These are phyloP conservation scores for Extremus antarcticus DNA, from an alignment of 495 filamentous ascomycete species.

Conservation along the genomic window DNA sequence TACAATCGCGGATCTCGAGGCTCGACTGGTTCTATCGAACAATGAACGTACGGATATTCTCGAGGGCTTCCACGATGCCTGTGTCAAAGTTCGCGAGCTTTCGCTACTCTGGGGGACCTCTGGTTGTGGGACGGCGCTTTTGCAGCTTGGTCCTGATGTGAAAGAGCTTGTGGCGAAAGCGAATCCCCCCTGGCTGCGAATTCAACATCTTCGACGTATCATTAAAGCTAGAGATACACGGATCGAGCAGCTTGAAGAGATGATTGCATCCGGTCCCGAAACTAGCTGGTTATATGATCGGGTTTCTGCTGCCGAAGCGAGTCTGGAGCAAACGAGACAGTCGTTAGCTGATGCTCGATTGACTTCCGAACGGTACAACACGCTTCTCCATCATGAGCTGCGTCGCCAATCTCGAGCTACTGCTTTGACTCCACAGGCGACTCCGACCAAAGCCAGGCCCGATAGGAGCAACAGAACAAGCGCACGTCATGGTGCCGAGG, in stretches of 20 bases:
- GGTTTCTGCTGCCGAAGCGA: neutral
- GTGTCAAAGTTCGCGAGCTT: slow-evolving; percentile 5
- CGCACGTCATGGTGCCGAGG: too few relatives aligned
- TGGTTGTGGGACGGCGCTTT: slow-evolving; percentile 2
- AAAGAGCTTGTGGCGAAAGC: neutral
- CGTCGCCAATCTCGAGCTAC: slow-evolving; percentile 4
- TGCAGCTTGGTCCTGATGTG: neutral
- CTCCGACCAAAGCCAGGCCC: too few relatives aligned
- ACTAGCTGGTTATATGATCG: neutral
- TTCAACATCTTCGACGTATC: neutral
- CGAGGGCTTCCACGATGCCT: slow-evolving; percentile 17
- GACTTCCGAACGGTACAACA: slow-evolving; percentile 12
- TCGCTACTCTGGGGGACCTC: neutral
- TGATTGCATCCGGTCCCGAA: neutral
- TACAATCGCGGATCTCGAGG: slow-evolving; percentile 9
- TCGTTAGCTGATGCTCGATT: slow-evolving; percentile 3
- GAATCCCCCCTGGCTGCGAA: neutral
- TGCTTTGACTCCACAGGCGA: too few relatives aligned
- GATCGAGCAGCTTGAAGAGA: slow-evolving; percentile 2
- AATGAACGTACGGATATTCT: slow-evolving; percentile 18
- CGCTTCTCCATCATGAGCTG: slow-evolving; percentile 8
- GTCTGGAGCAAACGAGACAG: neutral
- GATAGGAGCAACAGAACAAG: too few relatives aligned
- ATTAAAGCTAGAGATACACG: neutral
- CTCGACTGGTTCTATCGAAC: slow-evolving; percentile 14